Base-by-base conservation (phyloP, 345 rosid genomes). In the Bruguiera sexangula region DNA sequence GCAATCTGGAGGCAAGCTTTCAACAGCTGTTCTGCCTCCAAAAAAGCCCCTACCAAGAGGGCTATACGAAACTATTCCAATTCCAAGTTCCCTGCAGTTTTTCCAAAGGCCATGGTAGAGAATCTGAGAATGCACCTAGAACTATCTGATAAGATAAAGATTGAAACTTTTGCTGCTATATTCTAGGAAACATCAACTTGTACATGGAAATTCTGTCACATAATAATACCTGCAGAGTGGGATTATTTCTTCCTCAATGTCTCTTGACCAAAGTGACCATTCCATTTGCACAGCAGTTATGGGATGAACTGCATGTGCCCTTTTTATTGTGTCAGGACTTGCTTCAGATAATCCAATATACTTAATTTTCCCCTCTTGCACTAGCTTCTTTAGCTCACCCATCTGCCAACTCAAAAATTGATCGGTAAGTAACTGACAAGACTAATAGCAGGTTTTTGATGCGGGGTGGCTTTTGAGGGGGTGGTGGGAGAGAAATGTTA, bases 281-380 rank as follows among this genome's bases (percentile, higher is more conserved):
- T 81, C 86, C 85, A 85, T 77, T 67, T 82, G 79, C 19, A 85
- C 16, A 15, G 86, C 84, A 22, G 85, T 74, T 22, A 81, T 71
- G 20, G 85, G 85, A 78, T 81, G 87, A 76, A 83, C 78, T 6
- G 80, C 81, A 69, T 79, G 84, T 5, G 84, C 86, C 59, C 85
- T 81, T 56, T 70, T 79, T 32, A 77, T 65, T 7, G 85, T 81
- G 60, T 81, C 84, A 0, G 72, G 71, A 72, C 83, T 75, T 1
- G 89, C 80, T 73, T 85, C 89, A 36, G 82, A 82, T 59, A 85
- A 62, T n/a, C 86, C 89, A 24, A 77, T 69, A 18, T 78, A 75
- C 71, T 80, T 85, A 4, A 81, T 73, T 70, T 85, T 77, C 54
- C 84, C 84, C 59, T 83, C 86, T 67, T 79, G 78, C 36, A 77